Base-by-base conservation (phyloP, 2,329 filamentous ascomycete species). In the Plenodomus lindquistii region DNA sequence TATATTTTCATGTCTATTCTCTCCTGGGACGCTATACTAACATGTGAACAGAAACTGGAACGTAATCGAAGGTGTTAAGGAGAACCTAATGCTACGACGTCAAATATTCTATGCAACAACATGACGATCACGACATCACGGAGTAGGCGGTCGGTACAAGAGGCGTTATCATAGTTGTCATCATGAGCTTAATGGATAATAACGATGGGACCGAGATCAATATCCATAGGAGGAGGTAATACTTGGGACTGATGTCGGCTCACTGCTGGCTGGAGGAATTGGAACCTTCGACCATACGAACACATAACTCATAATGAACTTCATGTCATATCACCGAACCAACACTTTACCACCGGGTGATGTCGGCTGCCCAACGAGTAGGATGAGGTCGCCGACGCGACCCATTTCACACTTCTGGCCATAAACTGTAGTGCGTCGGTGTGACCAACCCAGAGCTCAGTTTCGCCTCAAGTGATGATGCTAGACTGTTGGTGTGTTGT, bases 31-130 rank as follows among this genome's bases (percentile, higher is more conserved):
- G 6, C 27, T 31, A 8, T 31, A 15, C 61, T 66, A 34, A 66
- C 46, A 16, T 39, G 9, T 5, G 24, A 6, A 11, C 43, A 66
- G 63, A 66, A 59, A 66, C 63, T 42, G 63, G 63, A 39, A 59
- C 13, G 35, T 63, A 48, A 40, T 37, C 11, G 17, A 3, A 27
- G n/a, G 2, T 29, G 27, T 13, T 31, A 13, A 31, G 27, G 11
- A 31, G 6, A 13, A 15, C 4, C 4, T 31, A 4, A 7, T 7
- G 27, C 27, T 31, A 31, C 11, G 27, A 24, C 22, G 22, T 24
- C 22, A 24, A 11, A 24, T 6, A 11, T 24, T 24, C 11, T 5
- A 24, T 24, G 22, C 22, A 11, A 11, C 11, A 5, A 24, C 5
- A 11, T 24, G 22, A 24, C 22, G 5, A 24, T 24, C 5, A 24